phyloP scores from a whole-genome alignment of 2,329 filamentous ascomycete species.

The Pestalotiopsis sp. region DNA sequence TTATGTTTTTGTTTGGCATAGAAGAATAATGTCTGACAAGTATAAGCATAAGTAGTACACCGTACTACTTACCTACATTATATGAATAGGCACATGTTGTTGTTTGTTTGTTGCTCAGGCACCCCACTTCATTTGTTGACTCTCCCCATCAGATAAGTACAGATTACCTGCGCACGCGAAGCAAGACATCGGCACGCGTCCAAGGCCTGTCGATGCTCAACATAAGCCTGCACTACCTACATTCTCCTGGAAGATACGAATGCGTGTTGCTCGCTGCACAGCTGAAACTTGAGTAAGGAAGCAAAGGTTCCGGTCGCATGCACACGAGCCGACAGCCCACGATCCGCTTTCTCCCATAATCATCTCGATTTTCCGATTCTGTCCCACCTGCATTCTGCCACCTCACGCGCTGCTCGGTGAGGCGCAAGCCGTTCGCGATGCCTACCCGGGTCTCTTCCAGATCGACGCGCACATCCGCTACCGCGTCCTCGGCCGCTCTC shows the following conservation, averaged over 20 bases:
- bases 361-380: background rate
- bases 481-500: conserved; percentile 41
- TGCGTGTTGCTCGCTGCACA: no score
- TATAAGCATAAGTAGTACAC: background rate
- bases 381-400: background rate
- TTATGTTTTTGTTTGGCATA: no score
- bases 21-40: no score
- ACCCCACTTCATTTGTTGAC: conserved; percentile 4
- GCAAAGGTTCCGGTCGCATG: no score
- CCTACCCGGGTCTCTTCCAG: conserved; percentile 51
- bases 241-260: no score
- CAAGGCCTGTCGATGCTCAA: no score
- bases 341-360: background rate
- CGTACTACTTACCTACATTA: background rate
- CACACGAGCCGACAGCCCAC: background rate
- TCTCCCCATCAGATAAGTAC: no score
- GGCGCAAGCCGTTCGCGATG: conserved; percentile 39
- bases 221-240: no score
- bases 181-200: background rate
- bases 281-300: no score
- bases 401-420: background rate
- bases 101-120: background rate
- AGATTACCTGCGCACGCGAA: background rate
- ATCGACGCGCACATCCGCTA: conserved; percentile 45
- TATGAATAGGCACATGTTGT: background rate